A percentile compares a stretch with the other conserved stretches of the same genome.
Conservation (phyloP, 306 rosid species). For the Prunus kanzakura region DNA sequence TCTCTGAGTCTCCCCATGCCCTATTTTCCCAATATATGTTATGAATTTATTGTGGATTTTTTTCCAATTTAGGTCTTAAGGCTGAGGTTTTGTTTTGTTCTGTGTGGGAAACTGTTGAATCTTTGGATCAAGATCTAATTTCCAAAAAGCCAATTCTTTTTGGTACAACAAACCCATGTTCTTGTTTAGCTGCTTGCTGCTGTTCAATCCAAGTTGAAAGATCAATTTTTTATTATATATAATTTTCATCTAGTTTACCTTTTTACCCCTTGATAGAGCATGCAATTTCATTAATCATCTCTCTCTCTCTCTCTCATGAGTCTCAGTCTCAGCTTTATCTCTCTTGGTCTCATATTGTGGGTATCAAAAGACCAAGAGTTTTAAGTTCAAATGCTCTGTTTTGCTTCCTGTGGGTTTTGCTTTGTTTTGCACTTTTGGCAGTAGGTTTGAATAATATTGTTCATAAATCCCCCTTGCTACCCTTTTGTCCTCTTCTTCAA, state of each 20-base stretch:
- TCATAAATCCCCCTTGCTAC: neutral
- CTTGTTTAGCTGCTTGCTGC: neutral
- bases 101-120: neutral
- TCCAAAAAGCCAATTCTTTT: neutral
- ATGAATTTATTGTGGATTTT: neutral
- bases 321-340: neutral
- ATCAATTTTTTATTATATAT: neutral
- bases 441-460: neutral
- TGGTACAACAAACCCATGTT: neutral
- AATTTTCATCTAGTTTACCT: conserved; percentile 5
- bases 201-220: neutral
- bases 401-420: neutral
- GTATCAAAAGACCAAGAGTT: neutral
- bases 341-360: conserved; percentile 7
- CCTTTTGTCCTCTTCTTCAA: conserved; percentile 22
- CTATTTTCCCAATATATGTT: neutral
- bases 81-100: neutral
- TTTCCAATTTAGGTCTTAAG: conserved; percentile 5
- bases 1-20: neutral
- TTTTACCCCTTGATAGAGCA: conserved; percentile 19
- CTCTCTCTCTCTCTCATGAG: neutral
- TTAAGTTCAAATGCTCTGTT: neutral
- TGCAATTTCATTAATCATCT: neutral
- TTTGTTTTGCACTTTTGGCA: neutral
- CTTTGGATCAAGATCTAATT: conserved; percentile 6